Evolutionary conservation across 257 asterid species (phyloP), one percentile per base, ranked within the genome.

Genomic region (Solanum chiquidenum): DNA sequence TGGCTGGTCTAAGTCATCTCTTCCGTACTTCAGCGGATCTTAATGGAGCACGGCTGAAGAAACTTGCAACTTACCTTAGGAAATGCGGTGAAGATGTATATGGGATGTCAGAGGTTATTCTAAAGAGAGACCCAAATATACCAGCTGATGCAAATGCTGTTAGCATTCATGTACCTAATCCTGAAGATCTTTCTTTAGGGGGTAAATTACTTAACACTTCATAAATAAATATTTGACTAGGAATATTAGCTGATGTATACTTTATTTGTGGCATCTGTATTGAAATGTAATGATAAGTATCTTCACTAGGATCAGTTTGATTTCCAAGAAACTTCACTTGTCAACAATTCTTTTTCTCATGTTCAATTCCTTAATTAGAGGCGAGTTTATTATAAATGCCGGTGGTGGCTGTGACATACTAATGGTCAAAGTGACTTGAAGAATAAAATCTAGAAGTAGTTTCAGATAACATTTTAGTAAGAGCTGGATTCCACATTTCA

Each of bases 121-220:
- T 96, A 93, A 95, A 93, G 91, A 92, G 98, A 91, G 95, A 88
- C 52, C 89, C 91, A 88, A 92, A 91, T 89, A 93, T 96, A 90
- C 92, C 92, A 46, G 99, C 94, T 18, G 99, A 96, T 89, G 80
- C 75, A 58, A 96, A 95, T 94, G 99, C 99, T 72, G 94, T 96
- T 82, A 93, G 98, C 88, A 93, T 96, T 89, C 93, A 93, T 37
- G 86, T 96, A 90, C 98, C 96, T 42, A 91, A 95, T 91, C 95
- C 98, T 14, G 93, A 91, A 87, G 92, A 88, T 83, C 58, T 84
- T 71, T 90, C 93, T 87, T 27, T 69, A 86, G 94, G 89, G 93
- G 99, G 99, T 94, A 89, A 90, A 58, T 25, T 83, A 80, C 37
- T 86, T 86, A 12, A 76, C 89, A 49, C 87, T 80, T 84, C 44